phyloP scores from a whole-genome alignment of 495 filamentous ascomycete genomes.

The Neurospora sp. region DNA sequence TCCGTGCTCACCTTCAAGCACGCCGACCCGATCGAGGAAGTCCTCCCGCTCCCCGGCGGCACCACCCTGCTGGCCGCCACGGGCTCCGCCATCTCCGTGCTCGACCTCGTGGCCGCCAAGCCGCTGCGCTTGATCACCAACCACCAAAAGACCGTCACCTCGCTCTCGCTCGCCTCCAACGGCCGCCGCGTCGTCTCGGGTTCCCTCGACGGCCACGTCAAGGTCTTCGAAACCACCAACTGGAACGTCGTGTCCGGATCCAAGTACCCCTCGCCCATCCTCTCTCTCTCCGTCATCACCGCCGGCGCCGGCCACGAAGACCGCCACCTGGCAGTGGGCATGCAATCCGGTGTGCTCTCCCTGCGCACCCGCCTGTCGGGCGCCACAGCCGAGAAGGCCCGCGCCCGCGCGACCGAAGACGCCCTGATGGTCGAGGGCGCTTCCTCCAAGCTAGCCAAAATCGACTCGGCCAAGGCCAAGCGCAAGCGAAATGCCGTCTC shows the following conservation, averaged over 20 bases:
- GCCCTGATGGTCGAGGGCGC: constrained; percentile 70
- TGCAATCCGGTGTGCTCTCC: constrained; percentile 82
- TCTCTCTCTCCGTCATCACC: constrained; percentile 66
- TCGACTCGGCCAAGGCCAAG: constrained; percentile 56
- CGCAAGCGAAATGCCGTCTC: constrained; percentile 60
- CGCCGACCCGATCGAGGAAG: constrained; percentile 70
- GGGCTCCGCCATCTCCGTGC: constrained; percentile 82
- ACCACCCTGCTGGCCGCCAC: constrained; percentile 78
- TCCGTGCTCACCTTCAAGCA: constrained; percentile 89
- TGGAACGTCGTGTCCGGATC: constrained; percentile 91
- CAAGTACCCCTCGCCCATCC: constrained; percentile 84
- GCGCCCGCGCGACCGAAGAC: constrained; percentile 78
- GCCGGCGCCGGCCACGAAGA: constrained; percentile 63
- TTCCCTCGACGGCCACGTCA: constrained; percentile 88
- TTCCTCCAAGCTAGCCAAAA: constrained; percentile 47
- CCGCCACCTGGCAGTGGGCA: constrained; percentile 85
- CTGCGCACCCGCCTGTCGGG: constrained; percentile 80
- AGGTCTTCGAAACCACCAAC: constrained; percentile 80
- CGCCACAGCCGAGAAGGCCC: constrained; percentile 65
- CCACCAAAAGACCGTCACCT: constrained; percentile 96
- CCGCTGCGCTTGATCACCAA: constrained; percentile 77
- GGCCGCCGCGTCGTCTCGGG: constrained; percentile 73
- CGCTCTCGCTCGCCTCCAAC: constrained; percentile 64
- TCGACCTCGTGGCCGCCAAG: constrained; percentile 87
- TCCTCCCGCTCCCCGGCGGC: constrained; percentile 74